Percentiles rank a stretch among this genome's conserved stretches.
Conservation (phyloP, 208 protist genomes). For the Naegleria gruberi region DNA sequence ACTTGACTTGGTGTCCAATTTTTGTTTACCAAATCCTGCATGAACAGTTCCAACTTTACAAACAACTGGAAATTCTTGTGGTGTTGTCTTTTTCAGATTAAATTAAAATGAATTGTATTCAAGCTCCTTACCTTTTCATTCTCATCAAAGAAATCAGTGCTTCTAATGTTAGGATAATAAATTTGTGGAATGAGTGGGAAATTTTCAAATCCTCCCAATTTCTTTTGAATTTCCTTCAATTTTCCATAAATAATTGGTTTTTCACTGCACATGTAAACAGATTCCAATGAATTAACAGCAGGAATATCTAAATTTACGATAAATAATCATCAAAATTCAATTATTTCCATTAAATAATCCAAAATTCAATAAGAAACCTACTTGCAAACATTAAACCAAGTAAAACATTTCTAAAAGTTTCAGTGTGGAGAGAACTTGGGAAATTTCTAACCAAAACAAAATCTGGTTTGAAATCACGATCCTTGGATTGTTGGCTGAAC, state of each 20-base stretch:
- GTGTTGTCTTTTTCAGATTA: background rate
- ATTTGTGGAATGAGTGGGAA: constrained; percentile 31
- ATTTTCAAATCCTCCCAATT: constrained; percentile 20
- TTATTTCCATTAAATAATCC: too few species aligned
- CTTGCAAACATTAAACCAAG: constrained; percentile 6
- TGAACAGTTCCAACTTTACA: background rate
- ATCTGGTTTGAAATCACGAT: background rate
- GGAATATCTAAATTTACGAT: constrained; percentile 8
- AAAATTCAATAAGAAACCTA: too few species aligned
- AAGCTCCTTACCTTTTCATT: constrained; percentile 13
- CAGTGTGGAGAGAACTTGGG: background rate
- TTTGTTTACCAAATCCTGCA: constrained; percentile 8
- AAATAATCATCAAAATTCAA: background rate
- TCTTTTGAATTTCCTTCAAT: constrained; percentile 23
- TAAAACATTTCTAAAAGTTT: constrained; percentile 3
- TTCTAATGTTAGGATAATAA: constrained; percentile 25
- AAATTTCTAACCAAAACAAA: constrained; percentile 20
- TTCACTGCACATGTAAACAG: constrained; percentile 28
- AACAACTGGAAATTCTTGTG: background rate
- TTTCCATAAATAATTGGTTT: constrained; percentile 27
- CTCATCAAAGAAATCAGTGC: constrained; percentile 8
- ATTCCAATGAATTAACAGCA: constrained; percentile 32
- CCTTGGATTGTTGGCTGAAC: background rate
- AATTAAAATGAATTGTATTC: constrained; percentile 14
- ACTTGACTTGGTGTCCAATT: background rate